Percentiles rank a stretch among this genome's conserved stretches.
Conservation (phyloP, 352 stramenopile genomes). For the Phytophthora ohioensis region DNA sequence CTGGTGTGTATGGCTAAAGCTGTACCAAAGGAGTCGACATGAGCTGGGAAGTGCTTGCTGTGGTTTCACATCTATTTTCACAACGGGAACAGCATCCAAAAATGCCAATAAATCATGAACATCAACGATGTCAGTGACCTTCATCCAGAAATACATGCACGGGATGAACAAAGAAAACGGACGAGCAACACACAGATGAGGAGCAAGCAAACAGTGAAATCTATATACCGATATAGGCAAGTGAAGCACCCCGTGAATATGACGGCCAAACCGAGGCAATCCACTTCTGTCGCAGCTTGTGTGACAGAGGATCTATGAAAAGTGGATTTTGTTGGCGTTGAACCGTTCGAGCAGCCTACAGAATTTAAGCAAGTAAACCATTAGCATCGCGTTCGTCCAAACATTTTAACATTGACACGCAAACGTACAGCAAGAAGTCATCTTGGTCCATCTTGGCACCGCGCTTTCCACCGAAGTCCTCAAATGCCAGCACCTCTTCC, state of each 20-base stretch:
- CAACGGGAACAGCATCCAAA: slow-evolving; percentile 5
- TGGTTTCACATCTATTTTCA: slow-evolving; percentile 50
- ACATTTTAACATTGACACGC: background rate
- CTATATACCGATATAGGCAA: slow-evolving; percentile 38
- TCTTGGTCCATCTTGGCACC: slow-evolving; percentile 98
- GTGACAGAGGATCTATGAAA: slow-evolving; percentile 73
- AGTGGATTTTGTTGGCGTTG: slow-evolving; percentile 97
- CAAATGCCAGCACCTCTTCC: slow-evolving; percentile 93
- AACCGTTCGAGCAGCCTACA: slow-evolving; percentile 95
- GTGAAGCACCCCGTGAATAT: slow-evolving; percentile 15
- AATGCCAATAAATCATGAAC: slow-evolving; percentile 8
- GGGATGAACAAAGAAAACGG: slow-evolving; percentile 24
- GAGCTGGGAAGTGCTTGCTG: slow-evolving; percentile 23
- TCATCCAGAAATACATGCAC: slow-evolving; percentile 13
- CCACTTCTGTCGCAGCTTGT: slow-evolving; percentile 1
- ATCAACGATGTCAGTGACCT: slow-evolving; percentile 14
- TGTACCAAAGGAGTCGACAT: background rate
- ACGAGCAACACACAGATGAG: slow-evolving; percentile 9
- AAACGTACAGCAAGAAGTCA: slow-evolving; percentile 95
- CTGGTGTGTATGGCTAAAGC: slow-evolving; percentile 18
- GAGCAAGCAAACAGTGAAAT: slow-evolving; percentile 38
- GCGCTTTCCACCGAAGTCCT: slow-evolving; percentile 89
- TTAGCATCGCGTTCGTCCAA: background rate
- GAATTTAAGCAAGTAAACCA: slow-evolving; percentile 9
- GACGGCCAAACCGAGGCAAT: slow-evolving; percentile 19